A percentile compares a stretch with the other conserved stretches of the same genome.
phyloP scores from a whole-genome alignment of 371 early-diverging fungal species.

The Haplosporangium sp. region DNA sequence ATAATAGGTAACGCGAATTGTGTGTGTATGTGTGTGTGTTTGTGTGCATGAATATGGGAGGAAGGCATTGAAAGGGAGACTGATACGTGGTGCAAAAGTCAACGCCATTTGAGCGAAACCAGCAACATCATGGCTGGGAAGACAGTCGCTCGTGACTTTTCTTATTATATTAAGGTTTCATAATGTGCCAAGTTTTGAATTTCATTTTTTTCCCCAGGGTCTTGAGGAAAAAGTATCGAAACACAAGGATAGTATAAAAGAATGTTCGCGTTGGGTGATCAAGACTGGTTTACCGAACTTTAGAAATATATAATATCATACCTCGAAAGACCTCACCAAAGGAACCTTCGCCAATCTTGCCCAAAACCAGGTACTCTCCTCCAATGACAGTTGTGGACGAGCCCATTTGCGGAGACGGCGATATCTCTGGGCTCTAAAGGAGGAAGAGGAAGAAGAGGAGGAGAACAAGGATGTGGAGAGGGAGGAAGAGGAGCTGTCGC shows the following conservation, averaged over 20 bases:
- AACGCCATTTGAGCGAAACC: background rate
- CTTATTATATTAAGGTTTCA: conserved; percentile 8
- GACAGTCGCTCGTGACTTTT: conserved; percentile 18
- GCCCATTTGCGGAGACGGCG: conserved; percentile 49
- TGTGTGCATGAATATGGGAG: too few species aligned
- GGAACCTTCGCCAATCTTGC: conserved; percentile 72
- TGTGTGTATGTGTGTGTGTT: too few species aligned
- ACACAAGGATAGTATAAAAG: background rate
- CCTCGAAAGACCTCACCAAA: conserved; percentile 76
- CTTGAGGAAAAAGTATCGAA: background rate
- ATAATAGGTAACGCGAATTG: too few species aligned
- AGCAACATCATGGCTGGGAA: background rate
- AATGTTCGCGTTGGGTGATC: background rate
- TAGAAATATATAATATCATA: conserved; percentile 10
- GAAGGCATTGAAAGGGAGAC: too few species aligned
- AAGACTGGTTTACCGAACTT: background rate
- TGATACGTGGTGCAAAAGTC: too few species aligned
- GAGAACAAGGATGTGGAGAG: conserved; percentile 17
- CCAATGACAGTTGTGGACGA: conserved; percentile 61
- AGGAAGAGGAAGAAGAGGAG: conserved; percentile 13
- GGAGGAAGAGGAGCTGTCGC: conserved; percentile 8
- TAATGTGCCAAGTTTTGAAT: background rate
- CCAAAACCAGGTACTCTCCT: conserved; percentile 67
- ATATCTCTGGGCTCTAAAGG: conserved; percentile 34
- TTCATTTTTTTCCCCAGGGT: too few species aligned